Conservation (phyloP, 805 yeast species). For the Candida silvicultrix region DNA sequence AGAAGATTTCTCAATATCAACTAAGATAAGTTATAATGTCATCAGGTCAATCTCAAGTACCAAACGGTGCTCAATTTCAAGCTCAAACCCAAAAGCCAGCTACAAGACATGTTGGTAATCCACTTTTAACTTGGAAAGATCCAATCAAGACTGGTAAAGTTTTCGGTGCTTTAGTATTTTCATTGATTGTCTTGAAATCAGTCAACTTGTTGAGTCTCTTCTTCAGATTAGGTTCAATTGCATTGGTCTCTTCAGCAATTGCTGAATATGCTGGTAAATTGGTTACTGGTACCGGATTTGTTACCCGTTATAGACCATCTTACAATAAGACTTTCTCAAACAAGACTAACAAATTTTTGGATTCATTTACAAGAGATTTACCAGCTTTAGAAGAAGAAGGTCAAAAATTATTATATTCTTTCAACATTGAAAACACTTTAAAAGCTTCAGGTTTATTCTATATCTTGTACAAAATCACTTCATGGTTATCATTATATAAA, state of each 20-base stretch:
- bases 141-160: slow-evolving; percentile 75
- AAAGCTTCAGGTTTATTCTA: slow-evolving; percentile 66
- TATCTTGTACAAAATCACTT: slow-evolving; percentile 63
- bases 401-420: slow-evolving; percentile 58
- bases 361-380: slow-evolving; percentile 35
- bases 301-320: slow-evolving; percentile 70
- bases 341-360: slow-evolving; percentile 34
- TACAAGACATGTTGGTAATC: slow-evolving; percentile 11
- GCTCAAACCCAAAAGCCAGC: slow-evolving; percentile 2
- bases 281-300: slow-evolving; percentile 71
- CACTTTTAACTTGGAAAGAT: slow-evolving; percentile 65
- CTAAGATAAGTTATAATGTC: not conserved
- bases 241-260: slow-evolving; percentile 56
- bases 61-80: not conserved
- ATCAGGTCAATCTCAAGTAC: not conserved
- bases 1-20: too few relatives aligned
- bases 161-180: slow-evolving; percentile 54
- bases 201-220: slow-evolving; percentile 57
- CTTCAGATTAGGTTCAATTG: slow-evolving; percentile 54
- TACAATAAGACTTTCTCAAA: slow-evolving; percentile 33
- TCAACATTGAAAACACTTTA: slow-evolving; percentile 65
- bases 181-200: slow-evolving; percentile 51
- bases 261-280: slow-evolving; percentile 74
- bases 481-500: slow-evolving; percentile 68
- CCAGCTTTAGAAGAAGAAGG: slow-evolving; percentile 45